Conservation (phyloP, 768 basidiomycete genomes). For the Boletus edulis region DNA sequence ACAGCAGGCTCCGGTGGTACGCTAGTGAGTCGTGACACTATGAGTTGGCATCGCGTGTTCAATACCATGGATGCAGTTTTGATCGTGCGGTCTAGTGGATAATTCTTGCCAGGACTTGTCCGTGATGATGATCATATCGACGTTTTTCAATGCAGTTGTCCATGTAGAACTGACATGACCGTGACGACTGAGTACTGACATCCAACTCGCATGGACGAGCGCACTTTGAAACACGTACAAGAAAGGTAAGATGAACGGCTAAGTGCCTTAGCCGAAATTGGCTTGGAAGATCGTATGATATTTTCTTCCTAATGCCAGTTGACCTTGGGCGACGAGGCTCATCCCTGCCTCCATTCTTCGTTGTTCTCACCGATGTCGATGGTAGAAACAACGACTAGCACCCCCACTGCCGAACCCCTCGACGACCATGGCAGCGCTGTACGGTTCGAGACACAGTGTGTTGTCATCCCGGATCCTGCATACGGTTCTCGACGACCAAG, state of each 20-base stretch:
- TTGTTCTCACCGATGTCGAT: constrained; percentile 11
- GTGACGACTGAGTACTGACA: too few relatives aligned
- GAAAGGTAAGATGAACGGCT: constrained; percentile 11
- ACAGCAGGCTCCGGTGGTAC: too few relatives aligned
- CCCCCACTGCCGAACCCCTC: constrained; percentile 4
- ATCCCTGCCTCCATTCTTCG: not conserved
- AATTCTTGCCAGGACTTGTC: too few relatives aligned
- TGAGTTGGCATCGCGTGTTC: not conserved
- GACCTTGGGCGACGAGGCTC: not conserved
- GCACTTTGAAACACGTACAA: not conserved
- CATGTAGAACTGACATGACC: too few relatives aligned
- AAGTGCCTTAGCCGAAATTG: constrained; percentile 3
- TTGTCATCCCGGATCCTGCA: constrained; percentile 64
- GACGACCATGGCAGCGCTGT: constrained; percentile 39
- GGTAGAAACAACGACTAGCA: not conserved
- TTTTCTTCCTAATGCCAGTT: constrained; percentile 3
- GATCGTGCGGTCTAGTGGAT: too few relatives aligned
- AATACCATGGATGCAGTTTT: not conserved
- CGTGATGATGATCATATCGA: too few relatives aligned
- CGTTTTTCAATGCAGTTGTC: too few relatives aligned
- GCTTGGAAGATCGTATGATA: constrained; percentile 19
- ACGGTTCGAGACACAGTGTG: constrained; percentile 70
- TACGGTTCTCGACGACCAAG: constrained; percentile 44
- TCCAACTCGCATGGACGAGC: too few relatives aligned
- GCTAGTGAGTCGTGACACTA: too few relatives aligned